A percentile compares a stretch with the other conserved stretches of the same genome.
These are phyloP conservation scores for Articulospora tetracladia DNA, from an alignment of 495 filamentous ascomycete species.

Conservation along the genomic window DNA sequence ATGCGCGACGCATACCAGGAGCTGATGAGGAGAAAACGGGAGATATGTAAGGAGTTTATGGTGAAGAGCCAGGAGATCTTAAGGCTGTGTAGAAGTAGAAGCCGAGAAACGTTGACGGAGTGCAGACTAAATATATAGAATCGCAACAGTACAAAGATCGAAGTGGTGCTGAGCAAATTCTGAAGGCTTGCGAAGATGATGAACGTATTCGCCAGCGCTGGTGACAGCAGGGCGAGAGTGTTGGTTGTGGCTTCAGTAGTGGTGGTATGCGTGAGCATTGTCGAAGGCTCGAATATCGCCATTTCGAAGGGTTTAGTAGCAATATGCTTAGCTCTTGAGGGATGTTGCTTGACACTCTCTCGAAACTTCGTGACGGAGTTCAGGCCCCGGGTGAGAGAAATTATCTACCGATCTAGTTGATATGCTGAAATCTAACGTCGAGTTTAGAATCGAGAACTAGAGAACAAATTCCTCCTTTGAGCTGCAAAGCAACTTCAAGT, in stretches of 20 bases:
- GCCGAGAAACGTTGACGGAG: not conserved
- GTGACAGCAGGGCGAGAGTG: not conserved
- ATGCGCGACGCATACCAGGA: constrained; percentile 7
- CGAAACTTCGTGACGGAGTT: too few species aligned
- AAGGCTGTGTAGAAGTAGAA: constrained; percentile 9
- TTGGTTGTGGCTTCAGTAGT: not conserved
- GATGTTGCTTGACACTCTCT: too few species aligned
- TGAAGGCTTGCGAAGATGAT: not conserved
- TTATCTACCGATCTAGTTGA: too few species aligned
- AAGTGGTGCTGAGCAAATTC: not conserved
- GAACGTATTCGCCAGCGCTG: not conserved
- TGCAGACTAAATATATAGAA: not conserved
- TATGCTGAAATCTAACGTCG: too few species aligned
- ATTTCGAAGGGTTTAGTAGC: too few species aligned
- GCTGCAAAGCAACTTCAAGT: not conserved
- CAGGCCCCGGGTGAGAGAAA: too few species aligned
- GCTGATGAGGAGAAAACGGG: constrained; percentile 8
- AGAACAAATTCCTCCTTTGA: too few species aligned
- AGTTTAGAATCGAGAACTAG: too few species aligned
- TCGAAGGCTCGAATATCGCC: not conserved
- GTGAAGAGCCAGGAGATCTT: constrained; percentile 9
- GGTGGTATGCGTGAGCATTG: not conserved
- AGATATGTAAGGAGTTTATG: constrained; percentile 4
- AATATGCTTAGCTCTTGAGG: too few species aligned
- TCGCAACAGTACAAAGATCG: not conserved